phyloP scores from a whole-genome alignment of 2,329 filamentous ascomycete genomes.

The Nothopassalora personata region DNA sequence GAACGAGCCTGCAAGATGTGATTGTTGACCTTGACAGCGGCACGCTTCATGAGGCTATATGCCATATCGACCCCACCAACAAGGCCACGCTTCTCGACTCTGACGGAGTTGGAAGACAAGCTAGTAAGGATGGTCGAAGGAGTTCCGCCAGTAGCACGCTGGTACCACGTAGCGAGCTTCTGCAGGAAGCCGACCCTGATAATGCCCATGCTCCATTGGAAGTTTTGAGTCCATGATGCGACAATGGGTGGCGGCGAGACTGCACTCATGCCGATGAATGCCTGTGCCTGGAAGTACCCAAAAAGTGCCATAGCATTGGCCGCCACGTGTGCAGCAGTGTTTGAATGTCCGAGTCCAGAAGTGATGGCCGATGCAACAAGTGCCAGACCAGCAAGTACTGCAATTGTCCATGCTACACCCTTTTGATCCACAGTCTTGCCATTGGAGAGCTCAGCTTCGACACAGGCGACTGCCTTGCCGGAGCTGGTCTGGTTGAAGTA shows the following conservation, averaged over 20 bases:
- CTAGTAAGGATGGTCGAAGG: slow-evolving; percentile 73
- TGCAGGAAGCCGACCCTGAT: slow-evolving; percentile 85
- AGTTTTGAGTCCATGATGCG: slow-evolving; percentile 91
- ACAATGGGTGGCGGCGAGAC: slow-evolving; percentile 82
- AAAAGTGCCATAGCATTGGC: slow-evolving; percentile 92
- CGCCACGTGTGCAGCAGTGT: slow-evolving; percentile 89
- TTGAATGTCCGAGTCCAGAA: slow-evolving; percentile 84
- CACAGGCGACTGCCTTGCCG: slow-evolving; percentile 67
- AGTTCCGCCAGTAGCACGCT: slow-evolving; percentile 82
- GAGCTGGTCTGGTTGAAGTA: slow-evolving; percentile 68
- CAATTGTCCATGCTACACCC: slow-evolving; percentile 84
- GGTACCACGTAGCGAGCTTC: slow-evolving; percentile 88
- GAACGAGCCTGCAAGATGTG: slow-evolving; percentile 41
- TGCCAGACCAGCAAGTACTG: slow-evolving; percentile 78
- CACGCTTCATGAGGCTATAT: slow-evolving; percentile 51
- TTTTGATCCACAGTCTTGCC: slow-evolving; percentile 86
- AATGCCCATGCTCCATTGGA: slow-evolving; percentile 97
- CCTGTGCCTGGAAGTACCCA: slow-evolving; percentile 89
- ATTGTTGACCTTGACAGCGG: slow-evolving; percentile 34
- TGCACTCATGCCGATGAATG: slow-evolving; percentile 79
- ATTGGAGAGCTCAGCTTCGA: slow-evolving; percentile 83
- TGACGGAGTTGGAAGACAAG: slow-evolving; percentile 70
- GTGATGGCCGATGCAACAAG: slow-evolving; percentile 81
- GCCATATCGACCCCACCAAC: slow-evolving; percentile 28
- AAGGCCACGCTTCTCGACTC: slow-evolving; percentile 66